Percentiles rank a stretch among this genome's conserved stretches.
These are phyloP conservation scores for Agrocybe pediades DNA, from an alignment of 768 basidiomycete genomes.

Conservation along the genomic window DNA sequence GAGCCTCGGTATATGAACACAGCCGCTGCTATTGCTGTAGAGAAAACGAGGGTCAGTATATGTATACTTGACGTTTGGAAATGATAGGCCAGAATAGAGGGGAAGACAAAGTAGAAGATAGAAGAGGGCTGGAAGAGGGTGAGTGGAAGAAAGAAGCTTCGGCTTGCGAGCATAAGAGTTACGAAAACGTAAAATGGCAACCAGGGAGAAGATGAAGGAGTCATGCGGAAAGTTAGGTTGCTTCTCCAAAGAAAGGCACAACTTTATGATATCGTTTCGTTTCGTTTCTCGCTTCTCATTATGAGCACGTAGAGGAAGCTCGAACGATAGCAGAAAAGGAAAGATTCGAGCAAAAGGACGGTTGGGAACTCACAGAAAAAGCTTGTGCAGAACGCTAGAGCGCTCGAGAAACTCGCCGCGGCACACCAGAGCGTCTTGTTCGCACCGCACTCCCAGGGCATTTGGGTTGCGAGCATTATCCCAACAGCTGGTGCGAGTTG, in stretches of 20 bases:
- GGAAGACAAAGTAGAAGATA: not conserved
- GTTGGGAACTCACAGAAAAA: conserved; percentile 27
- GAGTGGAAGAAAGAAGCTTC: too few species aligned
- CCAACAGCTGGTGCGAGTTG: conserved; percentile 29
- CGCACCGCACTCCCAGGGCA: conserved; percentile 30
- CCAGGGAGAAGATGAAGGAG: too few species aligned
- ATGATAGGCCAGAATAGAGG: too few species aligned
- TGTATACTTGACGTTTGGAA: too few species aligned
- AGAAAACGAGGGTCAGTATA: not conserved
- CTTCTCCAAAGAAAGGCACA: too few species aligned
- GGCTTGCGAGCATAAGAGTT: too few species aligned
- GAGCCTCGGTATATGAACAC: conserved; percentile 5
- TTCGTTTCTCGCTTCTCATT: too few species aligned
- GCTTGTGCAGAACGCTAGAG: conserved; percentile 33
- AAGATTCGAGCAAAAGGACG: not conserved
- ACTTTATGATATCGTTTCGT: too few species aligned
- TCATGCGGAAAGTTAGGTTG: too few species aligned
- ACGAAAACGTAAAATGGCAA: too few species aligned
- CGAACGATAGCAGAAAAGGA: not conserved
- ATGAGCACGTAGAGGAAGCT: not conserved
- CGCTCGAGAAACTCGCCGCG: conserved; percentile 31
- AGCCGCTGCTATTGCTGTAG: conserved; percentile 1
- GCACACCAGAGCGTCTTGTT: conserved; percentile 33
- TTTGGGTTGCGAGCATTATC: conserved; percentile 35
- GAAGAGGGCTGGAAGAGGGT: too few species aligned